These are phyloP conservation scores for Ceratobasidium sp. DNA, from an alignment of 1,284 basidiomycete species.

Conservation along the genomic window DNA sequence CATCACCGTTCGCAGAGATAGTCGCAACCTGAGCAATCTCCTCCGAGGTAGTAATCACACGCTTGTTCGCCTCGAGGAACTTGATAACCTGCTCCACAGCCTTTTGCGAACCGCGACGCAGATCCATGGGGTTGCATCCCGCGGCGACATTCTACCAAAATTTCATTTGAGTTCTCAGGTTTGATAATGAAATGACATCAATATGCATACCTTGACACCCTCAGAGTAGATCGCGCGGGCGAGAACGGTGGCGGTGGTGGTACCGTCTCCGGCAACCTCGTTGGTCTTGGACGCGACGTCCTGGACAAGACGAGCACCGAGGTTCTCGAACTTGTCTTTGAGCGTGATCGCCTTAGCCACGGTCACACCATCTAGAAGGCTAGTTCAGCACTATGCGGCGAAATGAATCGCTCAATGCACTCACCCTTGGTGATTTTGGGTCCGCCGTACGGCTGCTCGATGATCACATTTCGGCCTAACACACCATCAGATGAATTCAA, in stretches of 20 bases:
- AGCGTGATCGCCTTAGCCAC: slow-evolving; percentile 95
- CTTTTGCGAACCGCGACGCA: slow-evolving; percentile 94
- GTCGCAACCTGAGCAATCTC: slow-evolving; percentile 97
- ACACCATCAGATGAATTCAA: slow-evolving; percentile 45
- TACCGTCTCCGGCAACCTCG: slow-evolving; percentile 97
- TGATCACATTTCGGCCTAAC: slow-evolving; percentile 95
- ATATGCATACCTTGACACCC: slow-evolving; percentile 76
- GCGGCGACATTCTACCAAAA: slow-evolving; percentile 86
- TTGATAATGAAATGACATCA: too few relatives aligned
- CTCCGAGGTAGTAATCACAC: slow-evolving; percentile 94
- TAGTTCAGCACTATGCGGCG: neutral
- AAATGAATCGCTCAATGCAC: slow-evolving; percentile 47
- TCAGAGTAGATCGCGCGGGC: slow-evolving; percentile 98
- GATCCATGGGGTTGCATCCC: slow-evolving; percentile 99
- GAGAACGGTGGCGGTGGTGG: slow-evolving; percentile 96
- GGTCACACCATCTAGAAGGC: slow-evolving; percentile 87
- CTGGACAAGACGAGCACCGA: slow-evolving; percentile 95
- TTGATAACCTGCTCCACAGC: slow-evolving; percentile 96
- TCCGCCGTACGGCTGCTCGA: slow-evolving; percentile 96
- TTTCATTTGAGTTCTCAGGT: too few relatives aligned
- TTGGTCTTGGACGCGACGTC: slow-evolving; percentile 98
- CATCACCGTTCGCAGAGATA: slow-evolving; percentile 97
- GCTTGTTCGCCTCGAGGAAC: slow-evolving; percentile 89
- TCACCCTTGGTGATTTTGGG: slow-evolving; percentile 97
- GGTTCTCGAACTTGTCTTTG: slow-evolving; percentile 99